Evolutionary conservation across 2,329 filamentous ascomycete species (phyloP).

Genomic region (Paracoccidioides lutzii): DNA sequence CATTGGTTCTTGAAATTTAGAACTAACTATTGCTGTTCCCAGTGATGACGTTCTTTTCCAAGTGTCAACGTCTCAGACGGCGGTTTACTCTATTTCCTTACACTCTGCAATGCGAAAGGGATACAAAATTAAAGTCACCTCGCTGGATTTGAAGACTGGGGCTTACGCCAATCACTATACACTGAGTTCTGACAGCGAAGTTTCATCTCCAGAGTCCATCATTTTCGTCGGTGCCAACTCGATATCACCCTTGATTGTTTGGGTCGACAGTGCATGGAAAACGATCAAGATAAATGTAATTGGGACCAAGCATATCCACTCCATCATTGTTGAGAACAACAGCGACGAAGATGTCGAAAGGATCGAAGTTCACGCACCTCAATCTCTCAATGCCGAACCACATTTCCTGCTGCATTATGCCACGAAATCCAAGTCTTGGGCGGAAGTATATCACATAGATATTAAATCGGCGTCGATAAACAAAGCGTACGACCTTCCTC

Average conservation of each 20-base stretch:
- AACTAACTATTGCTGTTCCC: constrained; percentile 13
- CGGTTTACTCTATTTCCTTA: constrained; percentile 63
- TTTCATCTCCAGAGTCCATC: constrained; percentile 34
- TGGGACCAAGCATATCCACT: constrained; percentile 28
- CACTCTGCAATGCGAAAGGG: constrained; percentile 53
- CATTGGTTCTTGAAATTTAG: background rate
- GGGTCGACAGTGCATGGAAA: constrained; percentile 33
- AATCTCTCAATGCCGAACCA: constrained; percentile 54
- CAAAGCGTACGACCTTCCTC: constrained; percentile 71
- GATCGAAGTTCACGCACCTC: constrained; percentile 59
- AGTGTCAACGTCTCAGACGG: constrained; percentile 54
- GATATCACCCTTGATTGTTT: constrained; percentile 31
- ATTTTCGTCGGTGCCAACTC: constrained; percentile 30
- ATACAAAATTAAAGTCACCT: constrained; percentile 63
- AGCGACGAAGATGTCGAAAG: constrained; percentile 38
- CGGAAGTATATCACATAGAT: constrained; percentile 75
- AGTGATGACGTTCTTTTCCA: constrained; percentile 63
- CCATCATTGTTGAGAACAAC: constrained; percentile 28
- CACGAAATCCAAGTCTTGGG: constrained; percentile 59
- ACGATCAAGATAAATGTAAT: constrained; percentile 34
- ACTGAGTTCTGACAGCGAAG: constrained; percentile 61
- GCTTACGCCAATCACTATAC: constrained; percentile 57
- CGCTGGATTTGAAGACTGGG: constrained; percentile 61
- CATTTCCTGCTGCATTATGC: constrained; percentile 79
- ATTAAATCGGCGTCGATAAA: constrained; percentile 53